Percentiles rank a stretch among this genome's conserved stretches.
phyloP scores from a whole-genome alignment of 129 eudicot genomes.

The Ambrosia trifida region DNA sequence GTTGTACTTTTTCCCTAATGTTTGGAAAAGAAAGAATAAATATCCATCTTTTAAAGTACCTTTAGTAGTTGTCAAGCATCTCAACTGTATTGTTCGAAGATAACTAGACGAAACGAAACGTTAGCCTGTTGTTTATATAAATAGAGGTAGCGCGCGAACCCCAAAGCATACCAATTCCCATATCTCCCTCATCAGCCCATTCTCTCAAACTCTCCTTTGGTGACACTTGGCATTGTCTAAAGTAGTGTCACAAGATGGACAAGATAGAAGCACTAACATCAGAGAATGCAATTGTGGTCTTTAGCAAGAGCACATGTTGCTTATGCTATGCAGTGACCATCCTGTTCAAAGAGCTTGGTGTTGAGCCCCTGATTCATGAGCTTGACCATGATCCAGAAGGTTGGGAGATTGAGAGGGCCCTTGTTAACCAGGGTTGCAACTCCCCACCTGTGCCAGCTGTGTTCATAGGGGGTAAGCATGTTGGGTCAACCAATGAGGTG shows the following conservation, averaged over 20 bases:
- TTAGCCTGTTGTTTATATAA: slow-evolving; percentile 40
- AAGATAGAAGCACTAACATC: slow-evolving; percentile 50
- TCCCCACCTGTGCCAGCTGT: slow-evolving; percentile 65
- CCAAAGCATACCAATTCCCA: slow-evolving; percentile 42
- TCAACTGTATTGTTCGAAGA: slow-evolving; percentile 42
- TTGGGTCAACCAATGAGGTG: slow-evolving; percentile 89
- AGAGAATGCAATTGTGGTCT: slow-evolving; percentile 60
- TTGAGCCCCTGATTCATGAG: slow-evolving; percentile 49
- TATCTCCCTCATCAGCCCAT: slow-evolving; percentile 30
- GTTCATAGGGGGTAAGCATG: slow-evolving; percentile 57
- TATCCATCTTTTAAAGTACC: slow-evolving; percentile 47
- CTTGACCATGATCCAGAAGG: slow-evolving; percentile 65
- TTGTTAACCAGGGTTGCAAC: slow-evolving; percentile 51
- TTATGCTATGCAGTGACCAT: slow-evolving; percentile 65
- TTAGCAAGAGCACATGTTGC: slow-evolving; percentile 81
- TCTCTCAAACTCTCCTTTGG: slow-evolving; percentile 14
- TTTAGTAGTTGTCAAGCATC: slow-evolving; percentile 54
- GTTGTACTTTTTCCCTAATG: slow-evolving; percentile 38
- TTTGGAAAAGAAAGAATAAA: slow-evolving; percentile 39
- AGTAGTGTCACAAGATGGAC: slow-evolving; percentile 41
- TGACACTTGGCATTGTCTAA: slow-evolving; percentile 17
- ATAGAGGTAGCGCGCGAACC: slow-evolving; percentile 36
- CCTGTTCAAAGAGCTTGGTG: slow-evolving; percentile 61
- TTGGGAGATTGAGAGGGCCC: slow-evolving; percentile 69
- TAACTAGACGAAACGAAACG: slow-evolving; percentile 32